Evolutionary conservation across 2,329 filamentous ascomycete species (phyloP).

Genomic region (Paracoccidioides lutzii): DNA sequence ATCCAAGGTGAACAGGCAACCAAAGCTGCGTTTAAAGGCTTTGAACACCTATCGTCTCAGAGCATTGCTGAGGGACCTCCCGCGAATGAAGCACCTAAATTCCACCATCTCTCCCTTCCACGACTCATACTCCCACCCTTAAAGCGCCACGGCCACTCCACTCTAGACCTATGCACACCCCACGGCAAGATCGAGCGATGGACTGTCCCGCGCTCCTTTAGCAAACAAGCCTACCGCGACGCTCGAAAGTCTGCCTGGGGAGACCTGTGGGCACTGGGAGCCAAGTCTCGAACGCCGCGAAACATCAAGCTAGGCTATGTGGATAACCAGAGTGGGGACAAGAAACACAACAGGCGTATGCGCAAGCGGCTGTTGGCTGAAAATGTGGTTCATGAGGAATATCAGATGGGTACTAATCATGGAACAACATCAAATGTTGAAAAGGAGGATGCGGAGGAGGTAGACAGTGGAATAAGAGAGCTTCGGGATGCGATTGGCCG

Average conservation of each 20-base stretch:
- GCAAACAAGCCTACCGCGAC: slow-evolving; percentile 74
- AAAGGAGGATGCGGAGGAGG: slow-evolving; percentile 5
- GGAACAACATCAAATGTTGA: not conserved
- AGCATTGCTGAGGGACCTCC: slow-evolving; percentile 4
- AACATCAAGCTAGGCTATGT: slow-evolving; percentile 46
- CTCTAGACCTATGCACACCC: slow-evolving; percentile 81
- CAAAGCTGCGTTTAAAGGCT: slow-evolving; percentile 58
- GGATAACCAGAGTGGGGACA: slow-evolving; percentile 30
- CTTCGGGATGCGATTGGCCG: not conserved
- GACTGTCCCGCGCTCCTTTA: slow-evolving; percentile 75
- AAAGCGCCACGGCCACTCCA: slow-evolving; percentile 79
- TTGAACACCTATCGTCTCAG: slow-evolving; percentile 36
- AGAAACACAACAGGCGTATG: slow-evolving; percentile 15
- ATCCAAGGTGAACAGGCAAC: slow-evolving; percentile 46
- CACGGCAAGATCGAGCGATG: slow-evolving; percentile 78
- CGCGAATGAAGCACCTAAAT: slow-evolving; percentile 11
- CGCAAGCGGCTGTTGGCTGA: slow-evolving; percentile 16
- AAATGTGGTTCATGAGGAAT: slow-evolving; percentile 13
- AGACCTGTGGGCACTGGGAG: slow-evolving; percentile 88
- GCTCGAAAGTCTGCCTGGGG: slow-evolving; percentile 86
- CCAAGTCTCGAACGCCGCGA: slow-evolving; percentile 63
- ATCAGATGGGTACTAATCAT: slow-evolving; percentile 11
- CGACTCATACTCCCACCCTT: slow-evolving; percentile 66
- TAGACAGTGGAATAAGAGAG: not conserved
- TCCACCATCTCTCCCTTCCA: slow-evolving; percentile 57